Conservation (phyloP, 208 protist species). For the Giardia duodenalis region DNA sequence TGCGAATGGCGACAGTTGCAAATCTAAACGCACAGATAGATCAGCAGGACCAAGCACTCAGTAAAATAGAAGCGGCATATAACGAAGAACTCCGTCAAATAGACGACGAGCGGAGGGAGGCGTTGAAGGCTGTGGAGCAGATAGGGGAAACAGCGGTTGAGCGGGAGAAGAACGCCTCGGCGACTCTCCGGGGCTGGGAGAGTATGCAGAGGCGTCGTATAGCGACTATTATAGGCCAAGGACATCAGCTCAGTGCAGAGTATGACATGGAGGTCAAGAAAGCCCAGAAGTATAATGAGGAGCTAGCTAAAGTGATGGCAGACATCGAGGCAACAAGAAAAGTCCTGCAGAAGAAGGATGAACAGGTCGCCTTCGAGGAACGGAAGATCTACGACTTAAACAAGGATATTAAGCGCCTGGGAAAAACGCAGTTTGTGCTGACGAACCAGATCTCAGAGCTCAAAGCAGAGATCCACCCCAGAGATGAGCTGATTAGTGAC, state of each 20-base stretch:
- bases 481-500: slow-evolving; percentile 7
- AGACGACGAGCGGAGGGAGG: neutral
- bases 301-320: neutral
- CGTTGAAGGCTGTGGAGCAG: neutral
- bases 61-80: neutral
- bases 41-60: neutral
- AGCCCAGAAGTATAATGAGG: neutral
- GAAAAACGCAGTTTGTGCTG: slow-evolving; percentile 10
- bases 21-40: slow-evolving; percentile 2
- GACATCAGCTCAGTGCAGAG: neutral
- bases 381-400: neutral
- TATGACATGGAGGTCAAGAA: neutral
- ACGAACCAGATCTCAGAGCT: neutral
- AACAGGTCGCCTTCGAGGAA: neutral
- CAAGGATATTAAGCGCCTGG: neutral
- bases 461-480: neutral
- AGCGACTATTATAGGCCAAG: neutral
- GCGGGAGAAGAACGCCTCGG: neutral
- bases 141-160: neutral
- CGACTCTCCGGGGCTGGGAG: neutral
- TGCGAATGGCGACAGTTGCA: neutral
- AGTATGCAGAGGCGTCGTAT: neutral
- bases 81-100: slow-evolving; percentile 18
- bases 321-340: neutral
- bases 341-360: neutral